phyloP scores from a whole-genome alignment of 345 rosid genomes.

The Populus euphratica region DNA sequence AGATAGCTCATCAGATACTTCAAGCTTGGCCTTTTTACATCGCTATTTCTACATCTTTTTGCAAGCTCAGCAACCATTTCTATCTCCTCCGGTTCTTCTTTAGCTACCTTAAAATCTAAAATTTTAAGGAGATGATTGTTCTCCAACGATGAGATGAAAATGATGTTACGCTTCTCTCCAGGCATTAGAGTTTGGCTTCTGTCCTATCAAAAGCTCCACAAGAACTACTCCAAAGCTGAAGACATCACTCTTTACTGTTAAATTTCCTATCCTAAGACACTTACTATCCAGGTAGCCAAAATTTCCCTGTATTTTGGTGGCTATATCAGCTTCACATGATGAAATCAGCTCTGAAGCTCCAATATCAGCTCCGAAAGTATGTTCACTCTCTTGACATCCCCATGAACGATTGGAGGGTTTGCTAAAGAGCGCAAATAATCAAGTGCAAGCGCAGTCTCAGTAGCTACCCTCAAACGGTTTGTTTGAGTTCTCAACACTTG shows the following conservation, averaged over 20 bases:
- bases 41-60: background rate
- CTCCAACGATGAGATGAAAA: conserved; percentile 14
- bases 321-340: background rate
- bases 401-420: conserved; percentile 9
- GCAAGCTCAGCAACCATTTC: background rate
- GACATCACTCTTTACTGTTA: too few species aligned
- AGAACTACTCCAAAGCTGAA: too few species aligned
- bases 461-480: conserved; percentile 1
- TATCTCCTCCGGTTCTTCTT: background rate
- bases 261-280: too few species aligned
- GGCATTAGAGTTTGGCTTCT: conserved; percentile 5
- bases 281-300: too few species aligned
- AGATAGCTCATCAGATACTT: background rate
- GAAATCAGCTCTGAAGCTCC: conserved; percentile 22
- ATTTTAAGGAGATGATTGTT: background rate
- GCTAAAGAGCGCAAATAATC: conserved; percentile 23
- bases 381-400: conserved; percentile 7
- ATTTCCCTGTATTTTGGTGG: background rate
- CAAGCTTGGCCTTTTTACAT: background rate
- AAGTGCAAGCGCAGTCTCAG: conserved; percentile 18
- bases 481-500: too few species aligned
- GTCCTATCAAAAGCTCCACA: conserved; percentile 8
- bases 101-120: background rate
- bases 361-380: conserved; percentile 24
- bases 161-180: background rate